Conservation (phyloP, 1,284 basidiomycete species). For the Lignosus rhinocerotis region DNA sequence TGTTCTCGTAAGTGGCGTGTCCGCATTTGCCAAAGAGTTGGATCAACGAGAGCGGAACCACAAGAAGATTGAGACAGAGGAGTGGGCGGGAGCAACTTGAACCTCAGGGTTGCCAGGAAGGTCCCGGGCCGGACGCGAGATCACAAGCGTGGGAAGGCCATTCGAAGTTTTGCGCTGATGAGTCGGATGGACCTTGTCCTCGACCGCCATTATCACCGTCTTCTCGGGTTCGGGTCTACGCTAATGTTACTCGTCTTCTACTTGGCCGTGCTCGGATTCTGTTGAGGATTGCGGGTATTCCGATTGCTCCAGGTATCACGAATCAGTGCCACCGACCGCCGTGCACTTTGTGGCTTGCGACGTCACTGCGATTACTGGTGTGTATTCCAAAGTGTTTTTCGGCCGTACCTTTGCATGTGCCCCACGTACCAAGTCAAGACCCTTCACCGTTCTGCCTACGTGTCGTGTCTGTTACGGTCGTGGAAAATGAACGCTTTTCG, state of each 20-base stretch:
- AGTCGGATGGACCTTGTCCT: neutral
- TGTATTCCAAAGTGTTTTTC: neutral
- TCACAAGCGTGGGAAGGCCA: neutral
- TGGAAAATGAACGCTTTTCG: slow-evolving; percentile 30
- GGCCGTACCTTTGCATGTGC: neutral
- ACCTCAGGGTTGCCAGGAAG: neutral
- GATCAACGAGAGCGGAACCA: neutral
- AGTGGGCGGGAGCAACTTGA: no score
- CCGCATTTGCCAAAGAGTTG: neutral
- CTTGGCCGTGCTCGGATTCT: neutral
- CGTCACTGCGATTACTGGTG: neutral
- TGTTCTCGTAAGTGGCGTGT: neutral
- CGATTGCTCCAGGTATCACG: neutral
- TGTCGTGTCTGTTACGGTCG: slow-evolving; percentile 47
- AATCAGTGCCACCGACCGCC: neutral
- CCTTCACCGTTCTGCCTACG: slow-evolving; percentile 28
- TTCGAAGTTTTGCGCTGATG: neutral
- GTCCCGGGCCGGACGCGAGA: neutral
- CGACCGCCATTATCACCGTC: neutral
- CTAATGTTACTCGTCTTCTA: neutral
- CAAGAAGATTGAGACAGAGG: neutral
- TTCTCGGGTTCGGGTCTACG: no score
- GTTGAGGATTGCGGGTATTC: neutral
- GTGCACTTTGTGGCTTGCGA: neutral
- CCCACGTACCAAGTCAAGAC: slow-evolving; percentile 51